Base-by-base conservation (phyloP, 345 rosid species). In the Fremontodendron californicum region DNA sequence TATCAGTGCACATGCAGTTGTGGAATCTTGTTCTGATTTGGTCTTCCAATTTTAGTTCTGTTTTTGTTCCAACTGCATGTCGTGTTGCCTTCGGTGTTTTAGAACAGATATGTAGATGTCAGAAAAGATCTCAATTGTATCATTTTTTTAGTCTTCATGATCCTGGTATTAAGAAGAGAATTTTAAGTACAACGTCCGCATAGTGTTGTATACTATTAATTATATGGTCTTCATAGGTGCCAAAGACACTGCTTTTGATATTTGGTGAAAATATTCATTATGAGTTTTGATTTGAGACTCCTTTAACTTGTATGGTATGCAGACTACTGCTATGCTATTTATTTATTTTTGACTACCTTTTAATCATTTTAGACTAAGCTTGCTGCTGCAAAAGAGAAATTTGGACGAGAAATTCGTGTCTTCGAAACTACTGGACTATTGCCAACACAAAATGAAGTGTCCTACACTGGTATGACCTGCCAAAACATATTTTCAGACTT, bases 391-490 rank as follows among this genome's bases (percentile, higher is more conserved):
- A 89, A 88, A 86, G 99, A 87, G 66, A 92, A 89, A 74, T 85
- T 81, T 71, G 99, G 98, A 71, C 78, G 90, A 63, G 94, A 93
- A 78, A 71, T 95, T 75, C 89, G 82, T 65, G 96, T 96, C 31
- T 96, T 96, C 81, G 96, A 92, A 82, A 93, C 97, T 72, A 71
- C 80, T 57, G 79, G 81, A 42, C 5, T 6, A 70, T 85, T 91
- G 35, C 71, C 86, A 35, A 67, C 85, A 21, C 73, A 85, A 78
- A 80, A 27, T 86, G 87, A 82, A 79, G 84, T 61, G 25, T 80
- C 89, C 52, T 76, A 54, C 71, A 77, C 73, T 77, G 92, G 94
- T 92, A 74, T 71, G 83, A 78, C 58, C 29, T 33, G 49, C 45
- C 42, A 67, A 58, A 68, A 33, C 40, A 21, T 65, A 7, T 51